These are phyloP conservation scores for Serendipita sp. DNA, from an alignment of 768 basidiomycete genomes.

Conservation along the genomic window DNA sequence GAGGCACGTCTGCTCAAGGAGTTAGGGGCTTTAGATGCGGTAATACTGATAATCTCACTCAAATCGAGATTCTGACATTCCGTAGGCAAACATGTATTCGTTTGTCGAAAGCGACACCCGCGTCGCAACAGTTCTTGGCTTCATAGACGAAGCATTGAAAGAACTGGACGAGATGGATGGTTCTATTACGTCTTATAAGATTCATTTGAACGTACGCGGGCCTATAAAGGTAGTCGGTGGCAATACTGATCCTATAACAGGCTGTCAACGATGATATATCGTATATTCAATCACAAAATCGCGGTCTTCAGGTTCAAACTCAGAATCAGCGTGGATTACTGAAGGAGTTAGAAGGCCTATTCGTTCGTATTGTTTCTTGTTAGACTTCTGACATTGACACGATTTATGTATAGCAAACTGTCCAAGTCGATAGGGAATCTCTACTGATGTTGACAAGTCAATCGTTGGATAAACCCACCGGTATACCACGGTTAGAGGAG, in stretches of 20 bases:
- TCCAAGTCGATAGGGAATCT: constrained; percentile 72
- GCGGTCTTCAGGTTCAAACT: constrained; percentile 92
- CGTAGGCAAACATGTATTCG: constrained; percentile 88
- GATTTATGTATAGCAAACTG: constrained; percentile 51
- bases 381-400: neutral
- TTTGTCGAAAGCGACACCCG: constrained; percentile 94
- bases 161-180: constrained; percentile 87
- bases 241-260: constrained; percentile 25
- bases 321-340: constrained; percentile 84
- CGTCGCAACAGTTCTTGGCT: constrained; percentile 66
- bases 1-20: constrained; percentile 82
- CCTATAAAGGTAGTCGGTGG: neutral
- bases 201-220: constrained; percentile 73
- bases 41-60: constrained; percentile 17
- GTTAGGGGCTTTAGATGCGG: constrained; percentile 84
- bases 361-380: constrained; percentile 33
- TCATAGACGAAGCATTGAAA: constrained; percentile 72
- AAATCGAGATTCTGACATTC: constrained; percentile 6
- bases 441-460: constrained; percentile 71
- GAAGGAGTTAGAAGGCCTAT: constrained; percentile 68
- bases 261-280: constrained; percentile 89
- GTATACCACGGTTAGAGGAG: constrained; percentile 64
- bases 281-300: constrained; percentile 90
- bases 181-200: constrained; percentile 83
- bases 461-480: constrained; percentile 62